Base-by-base conservation (phyloP, 768 basidiomycete genomes). In the Lanmaoa pseudosensibilis region DNA sequence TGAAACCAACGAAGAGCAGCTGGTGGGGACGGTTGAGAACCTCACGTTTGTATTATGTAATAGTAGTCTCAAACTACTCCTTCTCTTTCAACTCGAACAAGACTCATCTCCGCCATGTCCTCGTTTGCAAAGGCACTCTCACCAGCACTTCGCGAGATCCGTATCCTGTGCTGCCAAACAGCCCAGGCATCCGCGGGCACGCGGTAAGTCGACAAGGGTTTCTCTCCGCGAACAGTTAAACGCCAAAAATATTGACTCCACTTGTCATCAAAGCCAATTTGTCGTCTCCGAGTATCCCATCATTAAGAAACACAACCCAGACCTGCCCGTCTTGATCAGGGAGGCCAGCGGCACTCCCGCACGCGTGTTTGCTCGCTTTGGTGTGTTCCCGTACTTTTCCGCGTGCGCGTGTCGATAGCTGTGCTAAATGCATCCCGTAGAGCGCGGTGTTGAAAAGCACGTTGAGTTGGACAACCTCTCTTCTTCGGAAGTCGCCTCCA, bases 241-340 rank as follows among this genome's bases (percentile, higher is more conserved):
- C 43, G 41, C 23, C 32, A 43, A 50, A 43, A 34, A 48, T 23
- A 46, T 46, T 57, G 18, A 60, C 30, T 1, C 34, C 33, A 25
- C 19, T 7, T 27, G 40, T 37, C 21, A 63, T 56, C 45, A n/a
- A 70, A 93, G 92, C 63, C 85, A 92, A 74, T 94, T 92, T 74
- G 83, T 94, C 65, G 71, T 84, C 41, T 80, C 88, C 27, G 82
- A 84, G 60, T 92, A 93, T 68, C 83, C 88, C 5, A 62, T 77
- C 50, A 82, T 92, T 66, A 92, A 93, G 76, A 80, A 89, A 69
- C 76, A 87, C 72, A 94, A 94, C 68, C 92, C 91, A 38, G 86
- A 94, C 74, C 75, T 94, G n/a, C 92, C 90, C 18, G 80, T 92
- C 37, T 71, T 93, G 64, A 88, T 93, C 65, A 81, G 92, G 64